These are phyloP conservation scores for Entrophospora sp. DNA, from an alignment of 192 early-diverging fungal species.

Conservation along the genomic window DNA sequence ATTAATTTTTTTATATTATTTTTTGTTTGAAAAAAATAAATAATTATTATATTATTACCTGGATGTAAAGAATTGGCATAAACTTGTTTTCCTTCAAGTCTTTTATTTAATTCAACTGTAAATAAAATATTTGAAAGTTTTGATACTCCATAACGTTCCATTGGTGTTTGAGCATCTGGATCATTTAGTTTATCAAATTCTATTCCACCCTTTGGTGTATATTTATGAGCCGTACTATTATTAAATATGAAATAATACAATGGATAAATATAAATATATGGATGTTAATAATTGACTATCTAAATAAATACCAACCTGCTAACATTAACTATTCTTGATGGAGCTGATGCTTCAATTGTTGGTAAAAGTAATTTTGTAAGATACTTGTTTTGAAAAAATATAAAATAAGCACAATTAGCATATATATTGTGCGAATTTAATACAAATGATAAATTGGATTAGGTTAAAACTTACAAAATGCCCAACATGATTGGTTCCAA, in stretches of 20 bases:
- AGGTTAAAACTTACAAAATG: constrained; percentile 17
- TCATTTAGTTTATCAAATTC: constrained; percentile 33
- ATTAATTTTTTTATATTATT: too few species aligned
- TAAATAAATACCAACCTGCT: constrained; percentile 13
- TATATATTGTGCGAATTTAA: neutral
- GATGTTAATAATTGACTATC: neutral
- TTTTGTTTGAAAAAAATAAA: too few species aligned
- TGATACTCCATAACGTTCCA: constrained; percentile 35
- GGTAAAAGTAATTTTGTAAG: constrained; percentile 34
- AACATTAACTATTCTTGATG: constrained; percentile 44
- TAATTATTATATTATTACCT: constrained; percentile 18
- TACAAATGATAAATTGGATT: too few species aligned
- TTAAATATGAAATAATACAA: constrained; percentile 36
- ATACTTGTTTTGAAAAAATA: neutral
- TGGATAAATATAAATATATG: constrained; percentile 11
- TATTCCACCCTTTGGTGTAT: constrained; percentile 27
- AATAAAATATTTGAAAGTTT: constrained; percentile 53
- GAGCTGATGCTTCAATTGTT: constrained; percentile 30
- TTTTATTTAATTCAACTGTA: constrained; percentile 34
- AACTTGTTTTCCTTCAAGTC: constrained; percentile 21
- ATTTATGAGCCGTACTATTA: constrained; percentile 30
- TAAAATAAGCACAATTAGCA: neutral
- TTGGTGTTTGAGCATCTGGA: constrained; percentile 23
- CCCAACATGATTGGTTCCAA: constrained; percentile 41
- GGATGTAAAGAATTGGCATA: constrained; percentile 42